Conservation (phyloP, 83 land plant genomes). For the Thuja plicata region DNA sequence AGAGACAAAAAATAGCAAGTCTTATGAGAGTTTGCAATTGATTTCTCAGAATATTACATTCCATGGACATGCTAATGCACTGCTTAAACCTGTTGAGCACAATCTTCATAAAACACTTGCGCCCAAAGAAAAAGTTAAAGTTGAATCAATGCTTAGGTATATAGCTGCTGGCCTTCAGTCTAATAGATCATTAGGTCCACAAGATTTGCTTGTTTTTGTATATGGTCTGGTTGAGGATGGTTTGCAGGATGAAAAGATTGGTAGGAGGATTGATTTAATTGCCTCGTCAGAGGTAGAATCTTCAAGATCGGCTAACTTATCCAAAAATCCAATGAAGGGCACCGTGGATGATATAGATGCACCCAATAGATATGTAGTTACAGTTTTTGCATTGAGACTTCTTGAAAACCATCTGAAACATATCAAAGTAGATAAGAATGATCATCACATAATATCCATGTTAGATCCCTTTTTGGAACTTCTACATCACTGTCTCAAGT, state of each 20-base stretch:
- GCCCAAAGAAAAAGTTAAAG: constrained; percentile 53
- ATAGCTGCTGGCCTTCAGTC: constrained; percentile 74
- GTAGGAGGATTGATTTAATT: constrained; percentile 11
- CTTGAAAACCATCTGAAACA: constrained; percentile 57
- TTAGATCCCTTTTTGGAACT: constrained; percentile 75
- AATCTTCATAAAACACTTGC: constrained; percentile 51
- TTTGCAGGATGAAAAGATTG: constrained; percentile 27
- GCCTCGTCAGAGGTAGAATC: neutral
- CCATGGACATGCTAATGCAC: constrained; percentile 47
- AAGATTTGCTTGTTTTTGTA: constrained; percentile 67
- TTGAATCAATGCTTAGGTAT: constrained; percentile 60
- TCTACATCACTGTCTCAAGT: constrained; percentile 56
- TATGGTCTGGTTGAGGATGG: constrained; percentile 71
- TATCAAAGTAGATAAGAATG: constrained; percentile 42
- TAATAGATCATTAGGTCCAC: constrained; percentile 64
- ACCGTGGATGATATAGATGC: neutral
- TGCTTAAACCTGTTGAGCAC: constrained; percentile 52
- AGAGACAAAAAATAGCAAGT: constrained; percentile 71
- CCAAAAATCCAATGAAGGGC: neutral
- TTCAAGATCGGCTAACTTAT: neutral
- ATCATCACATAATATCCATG: constrained; percentile 60
- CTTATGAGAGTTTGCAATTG: constrained; percentile 80
- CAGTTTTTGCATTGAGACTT: constrained; percentile 75
- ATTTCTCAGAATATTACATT: constrained; percentile 73
- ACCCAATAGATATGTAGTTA: constrained; percentile 54